phyloP scores from a whole-genome alignment of 2,329 filamentous ascomycete species.

The Arthroderma sp. region DNA sequence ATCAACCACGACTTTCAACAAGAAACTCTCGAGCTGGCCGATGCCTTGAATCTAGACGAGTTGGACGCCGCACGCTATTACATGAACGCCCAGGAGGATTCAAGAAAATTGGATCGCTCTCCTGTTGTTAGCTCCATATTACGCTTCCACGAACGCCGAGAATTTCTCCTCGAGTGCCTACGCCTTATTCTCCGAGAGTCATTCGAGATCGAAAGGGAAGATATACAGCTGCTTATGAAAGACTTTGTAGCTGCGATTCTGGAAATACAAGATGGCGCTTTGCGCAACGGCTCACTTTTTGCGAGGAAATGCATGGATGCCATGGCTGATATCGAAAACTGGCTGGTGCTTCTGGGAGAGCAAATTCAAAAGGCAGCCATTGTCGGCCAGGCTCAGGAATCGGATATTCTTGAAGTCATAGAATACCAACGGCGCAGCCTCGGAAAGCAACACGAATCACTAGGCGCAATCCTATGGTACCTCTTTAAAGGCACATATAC shows the following conservation, averaged over 20 bases:
- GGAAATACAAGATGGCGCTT: conserved; percentile 37
- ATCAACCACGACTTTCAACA: conserved; percentile 84
- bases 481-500: conserved; percentile 65
- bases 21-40: conserved; percentile 64
- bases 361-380: conserved; percentile 62
- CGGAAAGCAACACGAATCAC: conserved; percentile 74
- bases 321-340: conserved; percentile 63
- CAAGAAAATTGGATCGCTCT: conserved; percentile 55
- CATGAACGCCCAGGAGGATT: conserved; percentile 57
- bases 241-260: conserved; percentile 47
- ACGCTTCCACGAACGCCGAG: conserved; percentile 73
- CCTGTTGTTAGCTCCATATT: conserved; percentile 69
- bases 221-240: conserved; percentile 40
- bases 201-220: conserved; percentile 46
- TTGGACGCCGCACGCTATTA: conserved; percentile 66
- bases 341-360: conserved; percentile 63
- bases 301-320: conserved; percentile 60
- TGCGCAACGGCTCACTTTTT: conserved; percentile 46
- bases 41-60: conserved; percentile 84
- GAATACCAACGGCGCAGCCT: conserved; percentile 70
- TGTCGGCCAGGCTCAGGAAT: conserved; percentile 51
- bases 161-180: conserved; percentile 70
- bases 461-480: conserved; percentile 67
- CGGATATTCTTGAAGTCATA: conserved; percentile 61
- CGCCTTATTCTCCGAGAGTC: conserved; percentile 63